Evolutionary conservation across 164 flowering plant species (phyloP), one percentile per base, ranked within the genome.

Genomic region (Magnolia kwangsiensis): DNA sequence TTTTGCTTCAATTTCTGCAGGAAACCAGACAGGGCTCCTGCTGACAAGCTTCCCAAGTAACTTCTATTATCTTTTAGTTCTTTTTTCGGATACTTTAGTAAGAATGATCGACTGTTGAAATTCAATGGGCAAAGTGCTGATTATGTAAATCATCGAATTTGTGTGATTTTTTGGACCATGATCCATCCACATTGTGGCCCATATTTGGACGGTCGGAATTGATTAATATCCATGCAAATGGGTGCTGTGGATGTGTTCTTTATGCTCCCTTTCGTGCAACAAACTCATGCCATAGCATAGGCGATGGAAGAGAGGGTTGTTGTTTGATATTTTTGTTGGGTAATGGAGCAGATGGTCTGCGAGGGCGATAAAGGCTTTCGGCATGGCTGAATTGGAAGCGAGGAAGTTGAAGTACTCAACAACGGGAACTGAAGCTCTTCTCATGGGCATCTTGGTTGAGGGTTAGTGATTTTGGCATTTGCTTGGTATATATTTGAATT

Each of bases 381-480:
- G 85, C 5, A 79, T 87, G 87, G 84, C 72, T 16, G 87, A 82
- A 75, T 77, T 84, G 85, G 92, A 92, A 82, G 90, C 93, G 5
- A 86, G 90, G 85, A 90, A 93, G 86, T 84, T 89, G 45, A 90
- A 84, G 81, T 92, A 87, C 31, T 85, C 89, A 2, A 86, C 75
- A 20, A 89, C 90, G 0, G 96, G 95, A n/a, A 93, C 95, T 0
- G 98, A 93, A 80, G 86, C 93, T 63, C 83, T 93, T 71, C 86
- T 93, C 9, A 86, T 92, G 95, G 87, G 86, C 19, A 83, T 88
- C 68, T 78, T 84, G 67, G 72, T 83, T 73, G 89, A 93, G 76
- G 98, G 97, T 93, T 67, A 74, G 91, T 84, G 8, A 20, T 51
- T 66, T 29, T 80, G 7, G 61, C 13, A 55, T 55, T 55, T 16